A percentile compares a stretch with the other conserved stretches of the same genome.
Evolutionary conservation across 805 yeast genomes (phyloP).

Genomic region (Saccharomycopsis babjevae): DNA sequence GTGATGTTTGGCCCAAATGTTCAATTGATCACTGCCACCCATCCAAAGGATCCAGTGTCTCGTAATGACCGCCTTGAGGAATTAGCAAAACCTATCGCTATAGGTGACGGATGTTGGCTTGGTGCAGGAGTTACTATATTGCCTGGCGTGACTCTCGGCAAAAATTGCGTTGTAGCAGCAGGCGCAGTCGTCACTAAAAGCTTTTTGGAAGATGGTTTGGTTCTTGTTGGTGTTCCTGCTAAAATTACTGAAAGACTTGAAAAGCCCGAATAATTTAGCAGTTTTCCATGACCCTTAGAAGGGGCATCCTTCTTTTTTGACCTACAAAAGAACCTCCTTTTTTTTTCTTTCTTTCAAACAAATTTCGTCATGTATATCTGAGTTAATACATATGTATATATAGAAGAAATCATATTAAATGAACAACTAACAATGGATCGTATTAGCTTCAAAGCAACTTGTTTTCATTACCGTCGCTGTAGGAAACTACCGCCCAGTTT

Average conservation of each 20-base stretch:
- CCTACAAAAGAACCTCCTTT: not conserved
- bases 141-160: constrained; percentile 61
- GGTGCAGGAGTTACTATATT: constrained; percentile 45
- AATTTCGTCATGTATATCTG: too few relatives aligned
- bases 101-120: constrained; percentile 63
- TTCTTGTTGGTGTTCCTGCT: constrained; percentile 60
- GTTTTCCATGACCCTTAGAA: too few relatives aligned
- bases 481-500: constrained; percentile 86
- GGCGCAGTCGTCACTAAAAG: constrained; percentile 54
- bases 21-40: constrained; percentile 51
- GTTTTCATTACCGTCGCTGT: constrained; percentile 17
- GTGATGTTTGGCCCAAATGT: constrained; percentile 58
- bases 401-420: not conserved
- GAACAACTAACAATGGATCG: not conserved
- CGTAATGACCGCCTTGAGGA: constrained; percentile 34
- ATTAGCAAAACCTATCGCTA: constrained; percentile 43
- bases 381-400: not conserved
- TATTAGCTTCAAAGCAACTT: not conserved
- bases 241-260: constrained; percentile 28
- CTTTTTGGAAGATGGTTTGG: constrained; percentile 38
- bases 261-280: not conserved
- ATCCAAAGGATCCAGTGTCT: constrained; percentile 42
- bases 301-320: not conserved
- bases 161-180: constrained; percentile 53
- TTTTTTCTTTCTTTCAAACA: too few relatives aligned